A percentile compares a stretch with the other conserved stretches of the same genome.
Evolutionary conservation across 805 yeast genomes (phyloP).

Genomic region (Ogataea ganodermae): DNA sequence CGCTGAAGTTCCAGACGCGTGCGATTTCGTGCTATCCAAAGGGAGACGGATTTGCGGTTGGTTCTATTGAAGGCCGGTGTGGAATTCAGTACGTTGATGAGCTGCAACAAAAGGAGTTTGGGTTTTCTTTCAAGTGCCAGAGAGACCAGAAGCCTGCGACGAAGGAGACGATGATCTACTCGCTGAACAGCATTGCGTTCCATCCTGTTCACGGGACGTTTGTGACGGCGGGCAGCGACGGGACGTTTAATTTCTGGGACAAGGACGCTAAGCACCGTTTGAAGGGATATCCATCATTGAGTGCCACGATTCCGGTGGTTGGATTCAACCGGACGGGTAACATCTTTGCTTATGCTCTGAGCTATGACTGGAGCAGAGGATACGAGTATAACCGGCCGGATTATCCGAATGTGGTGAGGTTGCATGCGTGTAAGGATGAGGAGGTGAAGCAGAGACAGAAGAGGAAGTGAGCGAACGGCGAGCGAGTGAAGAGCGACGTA

Average conservation of each 20-base stretch:
- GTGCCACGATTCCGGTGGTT: slow-evolving; percentile 70
- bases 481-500: not conserved
- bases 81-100: slow-evolving; percentile 92
- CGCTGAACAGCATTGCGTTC: slow-evolving; percentile 79
- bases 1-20: slow-evolving; percentile 88
- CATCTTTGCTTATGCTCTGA: slow-evolving; percentile 85
- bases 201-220: slow-evolving; percentile 92
- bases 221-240: slow-evolving; percentile 94
- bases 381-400: slow-evolving; percentile 73
- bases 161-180: slow-evolving; percentile 67
- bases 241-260: slow-evolving; percentile 94
- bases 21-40: slow-evolving; percentile 81
- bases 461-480: slow-evolving; percentile 24
- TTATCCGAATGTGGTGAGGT: slow-evolving; percentile 70
- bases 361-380: slow-evolving; percentile 97
- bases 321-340: slow-evolving; percentile 82
- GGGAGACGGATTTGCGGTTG: slow-evolving; percentile 91
- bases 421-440: slow-evolving; percentile 83
- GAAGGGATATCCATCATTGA: slow-evolving; percentile 71
- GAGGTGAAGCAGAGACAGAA: slow-evolving; percentile 68
- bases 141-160: slow-evolving; percentile 62
- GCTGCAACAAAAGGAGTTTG: slow-evolving; percentile 64
- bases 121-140: slow-evolving; percentile 94
- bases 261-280: slow-evolving; percentile 87
- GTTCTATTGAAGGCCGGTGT: slow-evolving; percentile 94